Percentiles rank a stretch among this genome's conserved stretches.
phyloP scores from a whole-genome alignment of 345 rosid genomes.

The Sisymbrium irio region DNA sequence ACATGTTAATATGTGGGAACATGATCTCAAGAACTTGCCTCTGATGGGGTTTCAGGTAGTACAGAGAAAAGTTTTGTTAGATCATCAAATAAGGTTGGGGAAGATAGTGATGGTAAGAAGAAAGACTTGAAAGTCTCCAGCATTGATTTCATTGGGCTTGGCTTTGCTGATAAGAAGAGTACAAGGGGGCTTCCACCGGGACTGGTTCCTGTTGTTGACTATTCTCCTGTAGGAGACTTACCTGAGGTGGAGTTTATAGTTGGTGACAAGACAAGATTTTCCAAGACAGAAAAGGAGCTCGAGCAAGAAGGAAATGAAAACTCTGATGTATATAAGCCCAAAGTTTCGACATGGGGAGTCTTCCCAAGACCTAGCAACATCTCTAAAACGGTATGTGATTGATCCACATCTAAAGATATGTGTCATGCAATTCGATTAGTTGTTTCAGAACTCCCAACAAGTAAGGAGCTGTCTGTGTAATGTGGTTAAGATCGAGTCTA shows the following conservation, averaged over 20 bases:
- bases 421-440: background rate
- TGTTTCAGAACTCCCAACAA: background rate
- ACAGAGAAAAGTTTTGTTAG: constrained; percentile 33
- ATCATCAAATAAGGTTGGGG: constrained; percentile 26
- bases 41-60: constrained; percentile 39
- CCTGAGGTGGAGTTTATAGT: constrained; percentile 88
- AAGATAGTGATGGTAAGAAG: constrained; percentile 34
- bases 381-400: constrained; percentile 60
- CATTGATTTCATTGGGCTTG: constrained; percentile 77
- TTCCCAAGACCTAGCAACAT: constrained; percentile 86
- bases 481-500: background rate
- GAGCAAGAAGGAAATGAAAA: constrained; percentile 40
- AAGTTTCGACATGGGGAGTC: constrained; percentile 93
- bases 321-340: constrained; percentile 68
- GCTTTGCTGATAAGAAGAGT: constrained; percentile 70
- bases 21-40: constrained; percentile 22
- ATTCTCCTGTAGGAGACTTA: constrained; percentile 55
- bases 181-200: constrained; percentile 80
- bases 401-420: background rate
- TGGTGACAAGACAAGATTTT: constrained; percentile 66
- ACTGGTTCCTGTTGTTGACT: constrained; percentile 53
- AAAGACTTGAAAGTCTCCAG: constrained; percentile 54
- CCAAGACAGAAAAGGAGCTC: constrained; percentile 36
- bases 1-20: background rate
- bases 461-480: background rate